A percentile compares a stretch with the other conserved stretches of the same genome.
phyloP scores from a whole-genome alignment of 176 grass and related monocot species.

The Oropetium thomaeum region DNA sequence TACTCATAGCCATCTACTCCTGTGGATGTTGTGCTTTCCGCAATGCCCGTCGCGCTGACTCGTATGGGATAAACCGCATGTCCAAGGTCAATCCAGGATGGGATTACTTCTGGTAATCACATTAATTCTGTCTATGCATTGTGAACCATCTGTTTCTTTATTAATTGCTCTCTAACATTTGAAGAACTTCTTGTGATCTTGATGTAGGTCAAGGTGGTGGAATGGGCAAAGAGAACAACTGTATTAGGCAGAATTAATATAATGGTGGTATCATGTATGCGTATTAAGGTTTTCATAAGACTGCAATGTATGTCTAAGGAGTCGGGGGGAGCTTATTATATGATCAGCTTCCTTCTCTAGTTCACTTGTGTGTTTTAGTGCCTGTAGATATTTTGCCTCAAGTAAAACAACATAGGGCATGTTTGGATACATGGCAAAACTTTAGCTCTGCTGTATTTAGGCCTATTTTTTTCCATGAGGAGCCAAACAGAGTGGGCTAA shows the following conservation, averaged over 20 bases:
- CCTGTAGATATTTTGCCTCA: no score
- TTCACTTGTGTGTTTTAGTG: background rate
- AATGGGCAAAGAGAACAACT: conserved; percentile 69
- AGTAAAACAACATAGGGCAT: no score
- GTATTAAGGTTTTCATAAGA: background rate
- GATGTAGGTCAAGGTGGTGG: conserved; percentile 78
- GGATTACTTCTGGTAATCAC: conserved; percentile 69
- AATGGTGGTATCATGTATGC: background rate
- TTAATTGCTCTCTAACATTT: background rate
- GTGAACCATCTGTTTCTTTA: background rate
- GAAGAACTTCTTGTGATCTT: background rate
- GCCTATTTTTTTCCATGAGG: no score
- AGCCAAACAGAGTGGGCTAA: no score
- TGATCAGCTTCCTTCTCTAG: background rate
- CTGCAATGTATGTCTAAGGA: background rate
- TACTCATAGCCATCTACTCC: conserved; percentile 70
- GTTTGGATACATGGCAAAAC: no score
- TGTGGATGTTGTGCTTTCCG: conserved; percentile 80
- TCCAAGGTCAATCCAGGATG: conserved; percentile 60
- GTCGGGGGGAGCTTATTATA: no score
- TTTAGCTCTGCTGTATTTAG: no score
- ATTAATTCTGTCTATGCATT: background rate
- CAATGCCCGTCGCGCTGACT: conserved; percentile 48
- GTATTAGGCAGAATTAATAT: conserved; percentile 6
- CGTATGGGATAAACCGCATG: conserved; percentile 52